phyloP scores from a whole-genome alignment of 176 grass and related monocot genomes.

The Oryza nivara region DNA sequence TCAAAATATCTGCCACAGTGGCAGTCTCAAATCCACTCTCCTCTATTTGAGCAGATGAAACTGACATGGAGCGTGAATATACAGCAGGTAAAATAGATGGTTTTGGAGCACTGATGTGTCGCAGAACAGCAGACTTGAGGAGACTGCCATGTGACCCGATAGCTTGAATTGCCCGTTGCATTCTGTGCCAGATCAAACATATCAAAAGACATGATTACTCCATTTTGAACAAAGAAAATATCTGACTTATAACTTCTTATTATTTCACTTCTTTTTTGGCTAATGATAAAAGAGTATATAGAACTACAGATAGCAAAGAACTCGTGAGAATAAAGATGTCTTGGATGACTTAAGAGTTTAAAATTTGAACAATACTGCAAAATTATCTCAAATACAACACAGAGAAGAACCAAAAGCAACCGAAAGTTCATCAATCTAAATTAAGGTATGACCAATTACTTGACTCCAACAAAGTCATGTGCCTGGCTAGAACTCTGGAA shows the following conservation, averaged over 20 bases:
- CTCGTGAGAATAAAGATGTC: neutral
- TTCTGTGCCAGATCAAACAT: conserved; percentile 49
- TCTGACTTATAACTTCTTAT: too few species aligned
- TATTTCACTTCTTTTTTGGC: neutral
- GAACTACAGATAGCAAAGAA: conserved; percentile 10
- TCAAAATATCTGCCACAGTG: conserved; percentile 82
- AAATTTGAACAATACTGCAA: neutral
- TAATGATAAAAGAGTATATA: neutral
- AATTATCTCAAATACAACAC: neutral
- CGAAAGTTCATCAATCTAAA: neutral
- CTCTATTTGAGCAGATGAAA: conserved; percentile 64
- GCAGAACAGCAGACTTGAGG: conserved; percentile 57
- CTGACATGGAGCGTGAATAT: conserved; percentile 68
- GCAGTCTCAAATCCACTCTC: conserved; percentile 87
- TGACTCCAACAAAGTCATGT: conserved; percentile 4
- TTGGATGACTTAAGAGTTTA: neutral
- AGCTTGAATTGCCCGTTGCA: conserved; percentile 76
- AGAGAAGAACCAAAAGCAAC: neutral
- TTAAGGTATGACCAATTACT: neutral
- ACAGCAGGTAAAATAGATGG: conserved; percentile 54
- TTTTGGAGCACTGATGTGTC: conserved; percentile 54
- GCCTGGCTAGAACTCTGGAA: conserved; percentile 19
- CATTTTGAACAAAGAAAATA: too few species aligned
- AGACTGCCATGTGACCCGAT: conserved; percentile 61
- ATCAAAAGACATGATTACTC: conserved; percentile 26